Evolutionary conservation across 805 yeast genomes (phyloP).

Genomic region (Isabelozyma pseudorhagii): DNA sequence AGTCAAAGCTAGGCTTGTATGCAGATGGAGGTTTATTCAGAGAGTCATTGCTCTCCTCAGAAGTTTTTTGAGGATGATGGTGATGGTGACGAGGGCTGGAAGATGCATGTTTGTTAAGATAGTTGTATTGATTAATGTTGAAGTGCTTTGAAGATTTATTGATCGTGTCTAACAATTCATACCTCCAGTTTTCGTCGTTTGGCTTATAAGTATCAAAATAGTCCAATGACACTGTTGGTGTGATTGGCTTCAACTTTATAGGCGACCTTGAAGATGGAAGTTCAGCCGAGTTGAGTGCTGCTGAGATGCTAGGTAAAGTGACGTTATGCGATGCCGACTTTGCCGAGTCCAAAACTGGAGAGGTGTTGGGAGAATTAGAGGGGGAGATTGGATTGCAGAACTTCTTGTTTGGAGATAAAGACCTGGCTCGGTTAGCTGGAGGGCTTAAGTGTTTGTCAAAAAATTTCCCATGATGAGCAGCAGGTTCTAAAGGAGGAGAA

Average conservation of each 20-base stretch:
- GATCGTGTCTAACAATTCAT: constrained; percentile 35
- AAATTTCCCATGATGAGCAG: constrained; percentile 5
- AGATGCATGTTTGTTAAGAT: constrained; percentile 19
- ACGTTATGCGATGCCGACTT: constrained; percentile 7
- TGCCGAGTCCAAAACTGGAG: constrained; percentile 6
- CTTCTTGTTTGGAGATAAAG: constrained; percentile 22
- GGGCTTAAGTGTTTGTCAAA: neutral
- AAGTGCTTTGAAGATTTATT: constrained; percentile 21
- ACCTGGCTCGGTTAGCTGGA: constrained; percentile 17
- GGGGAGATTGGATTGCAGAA: constrained; percentile 18
- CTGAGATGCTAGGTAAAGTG: constrained; percentile 34
- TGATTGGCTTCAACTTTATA: constrained; percentile 25
- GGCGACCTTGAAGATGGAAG: constrained; percentile 11
- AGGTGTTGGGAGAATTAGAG: constrained; percentile 12
- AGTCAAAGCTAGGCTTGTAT: constrained; percentile 34
- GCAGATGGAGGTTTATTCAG: neutral
- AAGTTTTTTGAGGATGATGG: constrained; percentile 4
- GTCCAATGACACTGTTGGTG: constrained; percentile 42
- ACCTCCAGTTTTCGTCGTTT: constrained; percentile 43
- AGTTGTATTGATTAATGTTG: constrained; percentile 25
- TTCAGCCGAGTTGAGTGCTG: constrained; percentile 24
- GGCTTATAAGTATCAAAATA: constrained; percentile 45
- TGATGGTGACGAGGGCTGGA: constrained; percentile 3
- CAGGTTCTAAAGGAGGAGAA: constrained; percentile 26
- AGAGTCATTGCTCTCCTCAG: neutral